Conservation (phyloP, 805 yeast species). For the Zygosaccharomyces pseudorouxii region DNA sequence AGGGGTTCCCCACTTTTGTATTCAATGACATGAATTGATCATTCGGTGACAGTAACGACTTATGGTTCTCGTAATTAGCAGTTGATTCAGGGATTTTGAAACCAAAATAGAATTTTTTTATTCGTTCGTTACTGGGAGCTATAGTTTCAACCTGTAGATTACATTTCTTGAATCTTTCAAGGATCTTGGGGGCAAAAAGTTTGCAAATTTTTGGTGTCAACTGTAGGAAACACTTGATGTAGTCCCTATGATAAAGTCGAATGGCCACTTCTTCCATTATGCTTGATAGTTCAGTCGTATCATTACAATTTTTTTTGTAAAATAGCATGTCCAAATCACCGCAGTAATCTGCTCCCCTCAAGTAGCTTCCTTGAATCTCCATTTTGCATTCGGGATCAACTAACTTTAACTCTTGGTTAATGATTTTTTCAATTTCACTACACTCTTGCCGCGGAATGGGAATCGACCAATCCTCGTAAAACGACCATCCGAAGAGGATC, state of each 20-base stretch:
- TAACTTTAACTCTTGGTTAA: constrained; percentile 14
- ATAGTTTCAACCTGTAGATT: constrained; percentile 4
- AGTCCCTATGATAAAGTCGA: constrained; percentile 16
- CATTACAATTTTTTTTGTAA: constrained; percentile 26
- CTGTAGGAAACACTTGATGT: constrained; percentile 28
- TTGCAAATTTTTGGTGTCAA: constrained; percentile 14
- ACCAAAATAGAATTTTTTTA: constrained; percentile 25
- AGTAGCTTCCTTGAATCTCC: constrained; percentile 32
- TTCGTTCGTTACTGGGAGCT: constrained; percentile 4
- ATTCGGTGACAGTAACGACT: constrained; percentile 8
- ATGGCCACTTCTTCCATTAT: constrained; percentile 22
- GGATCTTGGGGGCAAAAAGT: constrained; percentile 11
- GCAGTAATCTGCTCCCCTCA: constrained; percentile 23
- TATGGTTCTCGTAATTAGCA: not conserved
- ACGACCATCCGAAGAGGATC: constrained; percentile 32
- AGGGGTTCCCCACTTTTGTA: constrained; percentile 12
- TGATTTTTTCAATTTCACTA: constrained; percentile 18
- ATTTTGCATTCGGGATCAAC: constrained; percentile 21
- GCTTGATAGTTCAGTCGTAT: constrained; percentile 17
- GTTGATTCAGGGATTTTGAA: constrained; percentile 11
- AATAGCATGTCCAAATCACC: constrained; percentile 35
- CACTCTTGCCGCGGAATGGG: constrained; percentile 27
- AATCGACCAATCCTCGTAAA: constrained; percentile 31
- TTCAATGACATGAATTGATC: constrained; percentile 26
- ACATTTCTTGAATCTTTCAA: constrained; percentile 12